Conservation (phyloP, 208 protist genomes). For the Crithidia brevicula region DNA sequence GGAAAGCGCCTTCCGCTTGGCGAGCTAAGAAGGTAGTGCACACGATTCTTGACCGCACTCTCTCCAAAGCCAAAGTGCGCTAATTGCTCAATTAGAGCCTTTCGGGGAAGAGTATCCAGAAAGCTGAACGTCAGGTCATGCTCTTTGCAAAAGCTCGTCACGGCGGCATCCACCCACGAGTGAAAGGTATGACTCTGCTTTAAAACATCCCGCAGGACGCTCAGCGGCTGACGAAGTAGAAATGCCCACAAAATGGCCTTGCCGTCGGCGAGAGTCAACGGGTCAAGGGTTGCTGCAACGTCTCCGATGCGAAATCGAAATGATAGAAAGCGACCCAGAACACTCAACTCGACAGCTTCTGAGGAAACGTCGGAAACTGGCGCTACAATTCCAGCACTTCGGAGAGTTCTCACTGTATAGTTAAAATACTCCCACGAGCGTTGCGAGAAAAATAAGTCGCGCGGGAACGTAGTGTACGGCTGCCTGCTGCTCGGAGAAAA, state of each 20-base stretch:
- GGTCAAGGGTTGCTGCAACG: neutral
- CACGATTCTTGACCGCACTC: slow-evolving; percentile 33
- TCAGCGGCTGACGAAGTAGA: slow-evolving; percentile 54
- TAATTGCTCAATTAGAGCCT: slow-evolving; percentile 47
- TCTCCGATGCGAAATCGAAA: slow-evolving; percentile 56
- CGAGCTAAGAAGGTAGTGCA: slow-evolving; percentile 60
- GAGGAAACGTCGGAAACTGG: slow-evolving; percentile 15
- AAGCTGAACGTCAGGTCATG: slow-evolving; percentile 50
- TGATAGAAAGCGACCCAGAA: slow-evolving; percentile 66
- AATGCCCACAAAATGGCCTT: slow-evolving; percentile 81
- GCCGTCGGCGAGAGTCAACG: slow-evolving; percentile 54
- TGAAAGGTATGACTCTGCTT: slow-evolving; percentile 44
- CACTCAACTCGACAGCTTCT: slow-evolving; percentile 44
- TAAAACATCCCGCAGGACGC: slow-evolving; percentile 30
- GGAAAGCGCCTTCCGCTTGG: slow-evolving; percentile 33
- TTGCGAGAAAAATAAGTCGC: slow-evolving; percentile 51
- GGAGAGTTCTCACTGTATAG: slow-evolving; percentile 39
- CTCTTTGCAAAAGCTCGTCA: slow-evolving; percentile 46
- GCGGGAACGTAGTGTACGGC: slow-evolving; percentile 45
- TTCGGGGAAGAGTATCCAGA: slow-evolving; percentile 15
- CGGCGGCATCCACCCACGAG: slow-evolving; percentile 43
- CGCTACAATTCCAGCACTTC: slow-evolving; percentile 36
- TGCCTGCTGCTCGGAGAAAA: slow-evolving; percentile 45
- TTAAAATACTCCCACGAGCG: slow-evolving; percentile 41
- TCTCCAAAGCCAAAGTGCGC: slow-evolving; percentile 44